Evolutionary conservation across 108 stramenopile species (phyloP).

Genomic region (Cyclotella sp.): DNA sequence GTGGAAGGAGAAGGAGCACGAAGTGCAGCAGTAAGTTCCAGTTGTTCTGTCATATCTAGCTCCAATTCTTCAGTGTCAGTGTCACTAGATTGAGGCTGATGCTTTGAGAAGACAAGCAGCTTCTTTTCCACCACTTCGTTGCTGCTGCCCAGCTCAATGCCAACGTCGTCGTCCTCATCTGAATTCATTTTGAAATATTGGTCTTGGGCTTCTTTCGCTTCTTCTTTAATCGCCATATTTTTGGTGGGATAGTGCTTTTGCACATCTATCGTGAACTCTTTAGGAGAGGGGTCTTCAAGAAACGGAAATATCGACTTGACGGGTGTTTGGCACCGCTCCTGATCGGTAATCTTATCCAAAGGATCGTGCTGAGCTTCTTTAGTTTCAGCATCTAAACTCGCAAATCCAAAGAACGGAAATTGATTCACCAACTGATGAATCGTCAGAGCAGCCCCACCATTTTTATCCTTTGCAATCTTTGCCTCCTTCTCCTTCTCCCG

Average conservation of each 20-base stretch:
- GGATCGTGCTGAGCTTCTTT: not conserved
- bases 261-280: not conserved
- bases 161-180: conserved; percentile 4
- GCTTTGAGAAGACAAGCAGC: not conserved
- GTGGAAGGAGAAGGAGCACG: not conserved
- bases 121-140: not conserved
- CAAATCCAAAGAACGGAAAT: conserved; percentile 1
- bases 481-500: conserved; percentile 10
- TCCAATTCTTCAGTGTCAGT: not conserved
- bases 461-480: not conserved
- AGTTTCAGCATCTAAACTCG: not conserved
- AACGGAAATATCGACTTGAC: not conserved
- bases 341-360: not conserved
- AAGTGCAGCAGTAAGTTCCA: not conserved
- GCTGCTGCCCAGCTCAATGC: not conserved
- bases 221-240: not conserved
- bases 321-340: not conserved
- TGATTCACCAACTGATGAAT: conserved; percentile 8
- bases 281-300: not conserved
- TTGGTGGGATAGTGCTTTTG: not conserved
- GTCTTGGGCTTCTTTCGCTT: not conserved
- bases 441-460: not conserved
- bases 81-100: not conserved
- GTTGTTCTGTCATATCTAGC: not conserved
- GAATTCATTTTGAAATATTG: not conserved